Evolutionary conservation across 2,329 filamentous ascomycete genomes (phyloP).

Genomic region (Pseudogymnoascus sp.): DNA sequence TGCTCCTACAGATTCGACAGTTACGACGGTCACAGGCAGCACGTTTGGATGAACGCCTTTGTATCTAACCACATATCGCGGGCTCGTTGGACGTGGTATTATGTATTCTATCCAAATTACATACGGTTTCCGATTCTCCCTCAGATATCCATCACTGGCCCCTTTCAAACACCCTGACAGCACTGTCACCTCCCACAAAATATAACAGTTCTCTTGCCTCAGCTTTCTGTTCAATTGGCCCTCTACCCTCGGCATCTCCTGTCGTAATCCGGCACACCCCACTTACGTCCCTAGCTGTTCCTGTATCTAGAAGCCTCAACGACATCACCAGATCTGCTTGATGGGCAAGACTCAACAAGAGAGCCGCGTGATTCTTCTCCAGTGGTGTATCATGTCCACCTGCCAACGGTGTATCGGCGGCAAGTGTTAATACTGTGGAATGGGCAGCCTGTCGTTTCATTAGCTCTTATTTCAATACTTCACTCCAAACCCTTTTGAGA

Average conservation of each 20-base stretch:
- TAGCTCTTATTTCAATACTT: neutral
- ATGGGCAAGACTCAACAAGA: conserved; percentile 66
- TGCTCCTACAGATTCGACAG: neutral
- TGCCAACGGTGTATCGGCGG: conserved; percentile 68
- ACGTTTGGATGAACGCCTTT: neutral
- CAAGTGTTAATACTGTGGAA: conserved; percentile 56
- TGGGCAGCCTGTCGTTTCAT: conserved; percentile 44
- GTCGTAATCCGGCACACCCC: conserved; percentile 72
- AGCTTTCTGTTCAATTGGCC: conserved; percentile 27
- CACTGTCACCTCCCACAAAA: conserved; percentile 69
- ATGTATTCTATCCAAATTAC: conserved; percentile 9
- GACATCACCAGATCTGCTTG: conserved; percentile 63
- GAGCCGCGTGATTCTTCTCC: conserved; percentile 62
- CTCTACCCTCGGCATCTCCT: conserved; percentile 33
- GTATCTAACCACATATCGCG: neutral
- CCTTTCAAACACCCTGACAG: conserved; percentile 75
- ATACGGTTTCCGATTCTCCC: neutral
- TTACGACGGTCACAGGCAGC: neutral
- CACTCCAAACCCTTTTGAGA: neutral
- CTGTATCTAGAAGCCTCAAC: conserved; percentile 72
- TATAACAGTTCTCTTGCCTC: conserved; percentile 71
- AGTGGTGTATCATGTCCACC: conserved; percentile 52
- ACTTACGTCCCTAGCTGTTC: conserved; percentile 82
- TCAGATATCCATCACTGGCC: conserved; percentile 45
- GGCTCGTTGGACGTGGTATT: conserved; percentile 1